These are phyloP conservation scores for Eremothecium sinecaudum DNA, from an alignment of 1,139 yeast species.

Conservation along the genomic window DNA sequence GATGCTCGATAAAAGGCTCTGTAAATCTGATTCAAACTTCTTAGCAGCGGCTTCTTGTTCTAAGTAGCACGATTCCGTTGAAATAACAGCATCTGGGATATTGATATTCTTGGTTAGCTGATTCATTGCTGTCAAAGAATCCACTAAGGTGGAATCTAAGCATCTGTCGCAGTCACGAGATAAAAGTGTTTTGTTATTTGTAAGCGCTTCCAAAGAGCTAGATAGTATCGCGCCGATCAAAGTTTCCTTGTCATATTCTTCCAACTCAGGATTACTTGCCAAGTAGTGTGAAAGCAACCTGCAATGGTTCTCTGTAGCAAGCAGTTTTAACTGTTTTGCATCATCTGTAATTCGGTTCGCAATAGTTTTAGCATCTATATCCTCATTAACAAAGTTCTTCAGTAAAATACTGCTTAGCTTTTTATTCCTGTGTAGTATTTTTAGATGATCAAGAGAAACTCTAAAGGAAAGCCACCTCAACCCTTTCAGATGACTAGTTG, in stretches of 20 bases:
- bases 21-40: background rate
- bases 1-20: conserved; percentile 11
- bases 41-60: background rate
- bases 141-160: background rate
- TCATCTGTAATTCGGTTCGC: background rate
- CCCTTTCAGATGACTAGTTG: conserved; percentile 11
- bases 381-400: background rate
- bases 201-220: background rate
- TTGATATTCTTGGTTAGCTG: no score
- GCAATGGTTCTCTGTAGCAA: background rate
- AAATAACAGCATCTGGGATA: no score
- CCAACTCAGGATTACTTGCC: background rate
- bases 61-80: no score
- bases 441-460: no score
- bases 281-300: background rate
- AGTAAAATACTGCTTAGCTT: no score
- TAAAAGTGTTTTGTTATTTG: background rate
- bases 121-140: background rate
- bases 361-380: no score
- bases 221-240: background rate
- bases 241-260: background rate
- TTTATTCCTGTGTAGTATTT: no score
- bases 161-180: background rate
- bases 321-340: background rate
- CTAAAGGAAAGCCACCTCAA: background rate